A percentile compares a stretch with the other conserved stretches of the same genome.
These are phyloP conservation scores for Fusarium transvaalense DNA, from an alignment of 2,329 filamentous ascomycete genomes.

Conservation along the genomic window DNA sequence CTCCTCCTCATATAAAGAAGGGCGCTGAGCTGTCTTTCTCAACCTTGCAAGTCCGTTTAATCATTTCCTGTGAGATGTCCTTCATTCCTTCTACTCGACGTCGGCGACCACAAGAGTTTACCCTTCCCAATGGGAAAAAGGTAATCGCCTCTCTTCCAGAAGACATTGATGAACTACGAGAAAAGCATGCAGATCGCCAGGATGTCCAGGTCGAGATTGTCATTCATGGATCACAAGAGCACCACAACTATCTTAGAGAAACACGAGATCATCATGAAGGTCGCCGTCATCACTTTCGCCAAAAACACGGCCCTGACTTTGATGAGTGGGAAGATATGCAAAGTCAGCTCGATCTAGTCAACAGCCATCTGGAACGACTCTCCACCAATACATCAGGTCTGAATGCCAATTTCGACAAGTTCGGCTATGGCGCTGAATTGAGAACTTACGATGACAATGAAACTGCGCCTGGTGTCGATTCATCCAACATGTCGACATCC, in stretches of 20 bases:
- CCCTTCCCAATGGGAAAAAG: conserved; percentile 66
- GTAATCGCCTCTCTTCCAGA: conserved; percentile 70
- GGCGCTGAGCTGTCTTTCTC: neutral
- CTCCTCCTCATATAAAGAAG: conserved; percentile 21
- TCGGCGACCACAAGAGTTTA: conserved; percentile 64
- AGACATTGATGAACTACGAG: conserved; percentile 62
- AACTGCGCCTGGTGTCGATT: conserved; percentile 12
- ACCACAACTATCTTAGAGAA: conserved; percentile 60
- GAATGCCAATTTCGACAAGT: conserved; percentile 72
- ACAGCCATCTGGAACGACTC: conserved; percentile 65
- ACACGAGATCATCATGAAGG: conserved; percentile 66
- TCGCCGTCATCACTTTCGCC: conserved; percentile 60
- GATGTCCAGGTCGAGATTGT: conserved; percentile 65
- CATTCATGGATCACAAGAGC: conserved; percentile 67
- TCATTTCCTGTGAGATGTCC: conserved; percentile 33
- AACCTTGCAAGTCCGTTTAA: conserved; percentile 9
- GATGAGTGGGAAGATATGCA: conserved; percentile 69
- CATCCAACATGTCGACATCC: conserved; percentile 41
- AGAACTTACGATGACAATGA: conserved; percentile 59
- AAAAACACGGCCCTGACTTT: conserved; percentile 63
- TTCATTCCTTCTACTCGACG: conserved; percentile 41
- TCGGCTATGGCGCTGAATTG: conserved; percentile 71
- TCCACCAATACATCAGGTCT: conserved; percentile 67
- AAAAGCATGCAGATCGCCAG: conserved; percentile 55
- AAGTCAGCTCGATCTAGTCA: conserved; percentile 64